A percentile compares a stretch with the other conserved stretches of the same genome.
Evolutionary conservation across 805 yeast species (phyloP).

Genomic region (Wickerhamiella siamensis): DNA sequence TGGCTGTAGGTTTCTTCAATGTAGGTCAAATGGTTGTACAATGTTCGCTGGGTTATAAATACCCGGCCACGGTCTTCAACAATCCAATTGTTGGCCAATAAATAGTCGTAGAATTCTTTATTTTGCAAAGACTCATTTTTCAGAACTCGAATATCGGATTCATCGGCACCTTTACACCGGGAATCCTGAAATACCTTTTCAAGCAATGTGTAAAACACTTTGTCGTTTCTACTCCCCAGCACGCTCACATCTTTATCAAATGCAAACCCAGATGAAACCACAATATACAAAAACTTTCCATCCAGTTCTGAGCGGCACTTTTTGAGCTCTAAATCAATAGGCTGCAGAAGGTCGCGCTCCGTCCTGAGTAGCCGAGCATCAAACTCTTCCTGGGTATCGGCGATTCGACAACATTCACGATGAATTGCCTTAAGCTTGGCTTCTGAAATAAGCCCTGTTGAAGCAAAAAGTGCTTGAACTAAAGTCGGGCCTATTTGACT

Average conservation of each 20-base stretch:
- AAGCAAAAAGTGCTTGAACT: not conserved
- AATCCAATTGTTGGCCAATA: not conserved
- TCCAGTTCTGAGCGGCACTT: not conserved
- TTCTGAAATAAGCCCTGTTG: not conserved
- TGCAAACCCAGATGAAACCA: not conserved
- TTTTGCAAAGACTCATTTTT: not conserved
- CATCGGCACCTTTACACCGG: not conserved
- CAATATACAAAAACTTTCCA: not conserved
- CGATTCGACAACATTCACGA: not conserved
- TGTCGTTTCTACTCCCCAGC: too few relatives aligned
- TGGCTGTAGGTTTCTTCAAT: conserved; percentile 8
- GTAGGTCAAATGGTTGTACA: conserved; percentile 9
- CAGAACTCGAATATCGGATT: not conserved
- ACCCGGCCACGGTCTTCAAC: conserved; percentile 2
- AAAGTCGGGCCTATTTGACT: not conserved
- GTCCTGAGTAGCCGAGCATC: not conserved
- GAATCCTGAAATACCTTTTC: not conserved
- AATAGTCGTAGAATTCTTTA: not conserved
- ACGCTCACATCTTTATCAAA: too few relatives aligned
- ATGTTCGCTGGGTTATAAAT: conserved; percentile 6
- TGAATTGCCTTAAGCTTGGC: not conserved
- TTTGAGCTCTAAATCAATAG: not conserved
- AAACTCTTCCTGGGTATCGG: not conserved
- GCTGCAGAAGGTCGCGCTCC: not conserved
- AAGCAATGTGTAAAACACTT: not conserved